Percentiles rank a stretch among this genome's conserved stretches.
Evolutionary conservation across 345 rosid species (phyloP).

Genomic region (Syzygium jambos): DNA sequence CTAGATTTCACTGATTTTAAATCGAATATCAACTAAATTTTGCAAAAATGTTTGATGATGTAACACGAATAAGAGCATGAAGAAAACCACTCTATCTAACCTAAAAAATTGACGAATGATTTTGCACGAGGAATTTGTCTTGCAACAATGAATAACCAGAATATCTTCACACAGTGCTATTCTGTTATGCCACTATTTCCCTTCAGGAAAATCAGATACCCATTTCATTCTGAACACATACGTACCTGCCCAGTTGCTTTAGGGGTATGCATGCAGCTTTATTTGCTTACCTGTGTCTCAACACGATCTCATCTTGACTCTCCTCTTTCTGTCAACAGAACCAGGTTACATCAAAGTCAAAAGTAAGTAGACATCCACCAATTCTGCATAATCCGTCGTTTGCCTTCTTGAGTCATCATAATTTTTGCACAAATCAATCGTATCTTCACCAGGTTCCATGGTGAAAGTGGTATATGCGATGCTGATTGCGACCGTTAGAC

Average conservation of each 20-base stretch:
- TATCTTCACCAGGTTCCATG: conserved; percentile 17
- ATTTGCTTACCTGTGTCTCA: background rate
- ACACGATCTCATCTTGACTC: background rate
- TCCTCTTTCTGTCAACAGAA: conserved; percentile 21
- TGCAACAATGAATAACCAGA: background rate
- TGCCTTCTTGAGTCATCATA: background rate
- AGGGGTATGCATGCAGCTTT: background rate
- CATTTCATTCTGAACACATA: background rate
- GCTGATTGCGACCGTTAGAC: conserved; percentile 4
- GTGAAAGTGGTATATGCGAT: conserved; percentile 13
- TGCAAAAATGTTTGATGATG: background rate
- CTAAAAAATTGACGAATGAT: background rate
- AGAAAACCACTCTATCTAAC: background rate
- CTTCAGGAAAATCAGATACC: background rate
- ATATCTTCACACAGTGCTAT: background rate
- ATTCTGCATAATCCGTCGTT: background rate
- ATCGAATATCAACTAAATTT: background rate
- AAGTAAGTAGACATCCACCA: conserved; percentile 22
- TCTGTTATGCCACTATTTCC: background rate
- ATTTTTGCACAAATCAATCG: background rate
- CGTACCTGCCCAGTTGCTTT: background rate
- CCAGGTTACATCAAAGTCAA: conserved; percentile 28
- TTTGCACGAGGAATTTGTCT: background rate
- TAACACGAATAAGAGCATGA: background rate
- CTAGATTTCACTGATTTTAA: background rate